phyloP scores from a whole-genome alignment of 345 rosid genomes.

The Pistacia atlantica region DNA sequence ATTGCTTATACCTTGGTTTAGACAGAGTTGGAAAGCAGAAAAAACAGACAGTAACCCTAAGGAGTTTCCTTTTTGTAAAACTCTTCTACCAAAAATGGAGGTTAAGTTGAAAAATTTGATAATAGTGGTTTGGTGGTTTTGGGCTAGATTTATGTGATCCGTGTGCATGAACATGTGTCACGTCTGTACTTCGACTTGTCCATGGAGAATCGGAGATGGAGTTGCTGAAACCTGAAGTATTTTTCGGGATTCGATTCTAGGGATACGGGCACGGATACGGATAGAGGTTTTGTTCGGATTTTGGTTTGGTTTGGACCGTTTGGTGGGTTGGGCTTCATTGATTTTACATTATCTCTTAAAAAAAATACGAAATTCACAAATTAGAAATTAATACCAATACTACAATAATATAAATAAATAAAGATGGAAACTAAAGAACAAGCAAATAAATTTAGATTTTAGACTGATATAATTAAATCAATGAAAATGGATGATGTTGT shows the following conservation, averaged over 20 bases:
- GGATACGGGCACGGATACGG: too few species aligned
- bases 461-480: too few species aligned
- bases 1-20: constrained; percentile 1
- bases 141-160: not conserved
- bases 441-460: too few species aligned
- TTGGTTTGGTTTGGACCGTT: not conserved
- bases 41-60: not conserved
- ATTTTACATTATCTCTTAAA: too few species aligned
- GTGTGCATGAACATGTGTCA: not conserved
- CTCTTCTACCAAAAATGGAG: not conserved
- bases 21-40: not conserved
- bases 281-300: too few species aligned
- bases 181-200: not conserved
- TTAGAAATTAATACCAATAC: too few species aligned
- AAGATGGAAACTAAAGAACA: too few species aligned
- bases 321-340: too few species aligned
- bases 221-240: not conserved
- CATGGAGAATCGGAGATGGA: not conserved
- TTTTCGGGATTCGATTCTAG: not conserved
- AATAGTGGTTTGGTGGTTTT: not conserved
- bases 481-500: too few species aligned
- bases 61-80: not conserved
- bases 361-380: too few species aligned
- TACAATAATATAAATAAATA: too few species aligned
- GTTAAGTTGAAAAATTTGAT: not conserved